Base-by-base conservation (phyloP, 495 filamentous ascomycete genomes). In the Umbilicaria muhlenbergii region DNA sequence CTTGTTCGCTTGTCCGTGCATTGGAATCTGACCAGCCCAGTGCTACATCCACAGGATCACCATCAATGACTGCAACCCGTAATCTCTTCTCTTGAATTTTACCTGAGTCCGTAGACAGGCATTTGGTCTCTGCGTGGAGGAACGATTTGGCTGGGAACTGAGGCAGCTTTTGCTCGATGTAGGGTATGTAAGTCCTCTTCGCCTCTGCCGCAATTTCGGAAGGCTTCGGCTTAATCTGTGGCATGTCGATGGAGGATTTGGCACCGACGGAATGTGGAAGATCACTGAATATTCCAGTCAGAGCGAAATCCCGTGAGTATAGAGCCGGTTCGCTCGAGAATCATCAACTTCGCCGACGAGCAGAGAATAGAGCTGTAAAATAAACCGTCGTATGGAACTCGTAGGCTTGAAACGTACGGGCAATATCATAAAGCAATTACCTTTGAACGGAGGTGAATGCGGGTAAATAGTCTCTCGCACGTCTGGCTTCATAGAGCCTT, bases 151-250 rank as follows among this genome's bases (percentile, higher is more conserved):
- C 67, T 62, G 35, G 74, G 67, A 47, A 63, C 57, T 47, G 66
- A 55, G 63, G 60, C 50, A 66, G 74, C 38, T 70, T 61, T 10
- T 64, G 55, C 47, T 62, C 66, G 45, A 81, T 74, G 41, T 68
- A 58, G 3, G 77, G 77, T 31, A 80, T 75, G 52, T 72, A 80
- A 15, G 62, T 61, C 50, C 62, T 72, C 60, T 81, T 82, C 19
- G 78, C 74, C 56, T 83, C 77, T 2, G 75, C 69, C 33, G 78
- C 79, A 32, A 83, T 75, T 39, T 83, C 79, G 16, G 76, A 76
- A 14, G 79, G 75, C 62, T 79, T 81, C 32, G 71, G 70, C 56
- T 73, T 76, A 34, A 69, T 60, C 33, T 58, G 65, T 52, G 77
- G 75, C 77, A 81, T 81, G 31, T 47, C 53, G 42, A 41, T 48